phyloP scores from a whole-genome alignment of 1,139 yeast species.

The Saccharomycopsis hybrid region DNA sequence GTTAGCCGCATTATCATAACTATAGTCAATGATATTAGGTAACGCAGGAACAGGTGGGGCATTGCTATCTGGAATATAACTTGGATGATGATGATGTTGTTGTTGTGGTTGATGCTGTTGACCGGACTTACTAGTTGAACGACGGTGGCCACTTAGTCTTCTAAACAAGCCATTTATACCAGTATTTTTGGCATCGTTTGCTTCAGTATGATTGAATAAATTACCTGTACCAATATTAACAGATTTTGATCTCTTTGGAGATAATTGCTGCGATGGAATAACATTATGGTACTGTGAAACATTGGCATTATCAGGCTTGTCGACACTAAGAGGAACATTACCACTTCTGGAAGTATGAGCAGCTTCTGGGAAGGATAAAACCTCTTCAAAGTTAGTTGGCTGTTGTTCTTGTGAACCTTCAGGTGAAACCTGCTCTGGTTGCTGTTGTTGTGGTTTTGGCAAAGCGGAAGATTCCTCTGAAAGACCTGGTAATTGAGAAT shows the following conservation, averaged over 20 bases:
- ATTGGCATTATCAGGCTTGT: slow-evolving; percentile 1
- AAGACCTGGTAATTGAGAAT: background rate
- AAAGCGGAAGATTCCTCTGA: background rate
- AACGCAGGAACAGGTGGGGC: slow-evolving; percentile 21
- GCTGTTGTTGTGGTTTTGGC: slow-evolving; percentile 19
- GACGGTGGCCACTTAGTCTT: slow-evolving; percentile 27
- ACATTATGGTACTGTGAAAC: background rate
- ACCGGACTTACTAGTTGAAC: slow-evolving; percentile 9
- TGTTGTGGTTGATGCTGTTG: background rate
- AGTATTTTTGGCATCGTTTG: slow-evolving; percentile 4
- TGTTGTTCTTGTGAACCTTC: slow-evolving; percentile 2
- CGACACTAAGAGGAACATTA: slow-evolving; percentile 16
- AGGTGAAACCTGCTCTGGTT: slow-evolving; percentile 19
- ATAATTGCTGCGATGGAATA: slow-evolving; percentile 15
- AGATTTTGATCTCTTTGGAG: slow-evolving; percentile 19
- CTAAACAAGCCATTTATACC: slow-evolving; percentile 26
- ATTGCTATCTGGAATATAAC: slow-evolving; percentile 20
- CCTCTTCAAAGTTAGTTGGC: slow-evolving; percentile 24
- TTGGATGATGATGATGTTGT: slow-evolving; percentile 5
- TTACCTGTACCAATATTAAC: background rate
- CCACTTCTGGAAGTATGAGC: slow-evolving; percentile 55
- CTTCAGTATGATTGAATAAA: background rate
- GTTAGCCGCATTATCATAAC: slow-evolving; percentile 6
- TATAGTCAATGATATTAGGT: slow-evolving; percentile 15
- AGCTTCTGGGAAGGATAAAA: slow-evolving; percentile 54